These are phyloP conservation scores for Corinectria fuckeliana DNA, from an alignment of 2,329 filamentous ascomycete genomes.

Conservation along the genomic window DNA sequence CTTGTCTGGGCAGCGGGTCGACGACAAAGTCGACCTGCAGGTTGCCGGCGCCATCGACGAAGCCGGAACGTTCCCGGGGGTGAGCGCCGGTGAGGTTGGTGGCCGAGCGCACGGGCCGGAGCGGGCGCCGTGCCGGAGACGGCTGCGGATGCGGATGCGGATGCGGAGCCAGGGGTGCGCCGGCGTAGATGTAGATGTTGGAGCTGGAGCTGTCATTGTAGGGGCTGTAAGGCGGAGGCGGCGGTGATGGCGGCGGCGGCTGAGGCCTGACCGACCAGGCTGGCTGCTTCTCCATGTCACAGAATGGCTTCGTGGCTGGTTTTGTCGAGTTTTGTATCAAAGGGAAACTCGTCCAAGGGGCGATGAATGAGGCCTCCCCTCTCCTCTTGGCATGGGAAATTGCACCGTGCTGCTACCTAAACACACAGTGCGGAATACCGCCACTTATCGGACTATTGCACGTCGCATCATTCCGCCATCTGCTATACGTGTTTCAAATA, in stretches of 20 bases:
- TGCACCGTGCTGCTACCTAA: constrained; percentile 11
- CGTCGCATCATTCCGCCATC: too few relatives aligned
- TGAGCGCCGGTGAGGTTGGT: constrained; percentile 35
- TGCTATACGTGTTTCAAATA: too few relatives aligned
- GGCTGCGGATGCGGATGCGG: constrained; percentile 4
- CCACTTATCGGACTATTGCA: too few relatives aligned
- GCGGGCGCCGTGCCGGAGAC: constrained; percentile 21
- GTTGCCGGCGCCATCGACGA: constrained; percentile 25
- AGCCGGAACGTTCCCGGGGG: constrained; percentile 29
- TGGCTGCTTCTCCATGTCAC: neutral
- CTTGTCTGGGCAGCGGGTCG: constrained; percentile 29
- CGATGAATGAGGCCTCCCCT: constrained; percentile 4
- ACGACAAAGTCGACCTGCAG: constrained; percentile 36
- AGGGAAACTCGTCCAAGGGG: constrained; percentile 18
- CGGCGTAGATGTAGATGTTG: neutral
- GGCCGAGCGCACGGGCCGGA: constrained; percentile 35
- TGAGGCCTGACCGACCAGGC: constrained; percentile 24
- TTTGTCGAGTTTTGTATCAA: neutral
- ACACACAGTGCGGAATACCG: neutral
- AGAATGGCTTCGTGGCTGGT: neutral
- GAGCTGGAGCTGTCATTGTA: constrained; percentile 2
- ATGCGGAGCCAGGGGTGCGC: constrained; percentile 26
- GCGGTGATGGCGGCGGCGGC: constrained; percentile 14
- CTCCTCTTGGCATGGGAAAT: constrained; percentile 6
- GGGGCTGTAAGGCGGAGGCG: constrained; percentile 27